Evolutionary conservation across 2,329 filamentous ascomycete species (phyloP).

Genomic region (Scytalidium sp.): DNA sequence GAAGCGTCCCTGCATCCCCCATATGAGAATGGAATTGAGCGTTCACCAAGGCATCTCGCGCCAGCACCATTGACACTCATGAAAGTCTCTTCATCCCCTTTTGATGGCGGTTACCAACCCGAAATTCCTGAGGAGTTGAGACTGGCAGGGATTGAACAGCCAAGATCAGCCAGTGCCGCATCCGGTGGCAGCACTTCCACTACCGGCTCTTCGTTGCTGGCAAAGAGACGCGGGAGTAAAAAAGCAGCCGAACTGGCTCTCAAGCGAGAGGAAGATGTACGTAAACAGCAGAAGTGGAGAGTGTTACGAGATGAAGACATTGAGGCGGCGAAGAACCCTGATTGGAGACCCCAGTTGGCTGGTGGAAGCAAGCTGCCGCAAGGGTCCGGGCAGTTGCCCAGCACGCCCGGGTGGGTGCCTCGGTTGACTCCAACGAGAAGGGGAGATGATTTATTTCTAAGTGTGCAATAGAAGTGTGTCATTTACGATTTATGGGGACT

Average conservation of each 20-base stretch:
- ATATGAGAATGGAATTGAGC: neutral
- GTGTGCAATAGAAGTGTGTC: conserved; percentile 40
- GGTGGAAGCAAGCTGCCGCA: conserved; percentile 1
- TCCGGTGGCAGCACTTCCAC: neutral
- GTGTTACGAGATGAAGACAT: conserved; percentile 20
- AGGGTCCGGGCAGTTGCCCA: conserved; percentile 30
- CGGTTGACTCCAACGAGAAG: conserved; percentile 63
- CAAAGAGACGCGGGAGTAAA: conserved; percentile 34
- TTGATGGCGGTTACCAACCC: neutral
- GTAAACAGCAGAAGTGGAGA: conserved; percentile 22
- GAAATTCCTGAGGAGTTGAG: neutral
- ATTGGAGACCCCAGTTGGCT: conserved; percentile 21
- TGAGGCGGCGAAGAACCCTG: conserved; percentile 18
- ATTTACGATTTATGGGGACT: neutral
- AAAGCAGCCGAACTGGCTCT: conserved; percentile 42
- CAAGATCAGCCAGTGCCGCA: neutral
- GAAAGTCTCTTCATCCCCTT: neutral
- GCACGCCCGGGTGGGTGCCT: conserved; percentile 59
- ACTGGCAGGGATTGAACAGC: neutral
- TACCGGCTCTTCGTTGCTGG: neutral
- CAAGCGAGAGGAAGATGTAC: conserved; percentile 13
- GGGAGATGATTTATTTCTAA: conserved; percentile 62
- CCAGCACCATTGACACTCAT: neutral
- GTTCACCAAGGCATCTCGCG: neutral
- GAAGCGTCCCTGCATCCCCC: no score